Evolutionary conservation across 1,284 basidiomycete species (phyloP).

Genomic region (Hortiboletus rubellus): DNA sequence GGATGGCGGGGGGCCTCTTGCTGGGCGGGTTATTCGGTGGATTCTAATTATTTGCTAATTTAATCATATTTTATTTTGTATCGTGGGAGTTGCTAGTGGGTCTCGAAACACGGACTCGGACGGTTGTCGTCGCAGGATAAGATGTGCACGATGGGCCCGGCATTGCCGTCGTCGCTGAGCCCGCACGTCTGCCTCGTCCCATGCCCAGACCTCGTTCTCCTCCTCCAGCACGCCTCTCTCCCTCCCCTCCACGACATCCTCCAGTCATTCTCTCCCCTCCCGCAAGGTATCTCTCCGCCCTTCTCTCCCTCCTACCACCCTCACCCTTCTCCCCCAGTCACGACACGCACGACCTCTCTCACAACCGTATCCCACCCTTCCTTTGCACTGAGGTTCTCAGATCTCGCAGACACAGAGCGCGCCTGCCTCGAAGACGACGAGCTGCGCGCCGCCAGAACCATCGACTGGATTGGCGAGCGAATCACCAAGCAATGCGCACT

Average conservation of each 20-base stretch:
- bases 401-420: constrained; percentile 64
- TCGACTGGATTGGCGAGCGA: constrained; percentile 79
- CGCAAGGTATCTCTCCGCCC: constrained; percentile 55
- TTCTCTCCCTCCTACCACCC: neutral
- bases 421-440: constrained; percentile 76
- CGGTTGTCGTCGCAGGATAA: neutral
- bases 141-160: constrained; percentile 47
- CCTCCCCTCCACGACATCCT: constrained; percentile 69
- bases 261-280: constrained; percentile 81
- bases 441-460: constrained; percentile 65
- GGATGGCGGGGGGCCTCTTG: constrained; percentile 59
- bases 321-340: constrained; percentile 49
- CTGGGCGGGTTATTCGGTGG: constrained; percentile 50
- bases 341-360: constrained; percentile 71
- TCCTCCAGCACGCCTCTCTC: constrained; percentile 56
- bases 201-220: constrained; percentile 64
- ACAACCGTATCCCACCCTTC: constrained; percentile 66
- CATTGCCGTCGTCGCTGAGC: constrained; percentile 68
- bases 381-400: constrained; percentile 74
- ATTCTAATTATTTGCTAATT: constrained; percentile 15
- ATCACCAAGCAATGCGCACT: constrained; percentile 57
- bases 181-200: constrained; percentile 74
- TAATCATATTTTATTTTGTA: neutral
- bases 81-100: neutral
- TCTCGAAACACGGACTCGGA: neutral